Percentiles rank a stretch among this genome's conserved stretches.
phyloP scores from a whole-genome alignment of 2,329 filamentous ascomycete genomes.

The Cordyceps cateniannulata region DNA sequence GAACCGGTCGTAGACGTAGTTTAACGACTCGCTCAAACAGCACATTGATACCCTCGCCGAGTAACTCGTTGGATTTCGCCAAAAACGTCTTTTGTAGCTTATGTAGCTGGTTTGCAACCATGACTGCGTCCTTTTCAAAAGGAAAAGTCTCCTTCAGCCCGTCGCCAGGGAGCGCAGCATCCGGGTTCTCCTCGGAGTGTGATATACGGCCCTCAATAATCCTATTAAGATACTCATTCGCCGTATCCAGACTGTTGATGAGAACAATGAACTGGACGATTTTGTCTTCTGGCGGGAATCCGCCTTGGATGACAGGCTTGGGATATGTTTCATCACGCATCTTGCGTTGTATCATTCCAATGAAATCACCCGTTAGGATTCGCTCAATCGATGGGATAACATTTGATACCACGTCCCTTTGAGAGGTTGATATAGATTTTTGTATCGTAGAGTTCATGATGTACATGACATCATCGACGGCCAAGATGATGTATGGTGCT shows the following conservation, averaged over 20 bases:
- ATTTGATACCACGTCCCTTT: constrained; percentile 68
- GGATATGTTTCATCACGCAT: constrained; percentile 97
- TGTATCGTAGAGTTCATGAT: constrained; percentile 91
- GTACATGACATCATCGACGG: constrained; percentile 98
- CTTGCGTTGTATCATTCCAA: constrained; percentile 94
- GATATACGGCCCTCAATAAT: constrained; percentile 68
- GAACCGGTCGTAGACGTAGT: constrained; percentile 72
- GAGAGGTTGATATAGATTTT: constrained; percentile 78
- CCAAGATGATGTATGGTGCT: constrained; percentile 85
- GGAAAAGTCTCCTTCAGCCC: constrained; percentile 65
- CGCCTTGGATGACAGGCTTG: constrained; percentile 68
- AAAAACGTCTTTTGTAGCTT: constrained; percentile 67
- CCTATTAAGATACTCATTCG: constrained; percentile 81
- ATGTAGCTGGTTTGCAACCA: constrained; percentile 62
- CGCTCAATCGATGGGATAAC: constrained; percentile 74
- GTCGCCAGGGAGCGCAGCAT: constrained; percentile 31
- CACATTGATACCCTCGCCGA: constrained; percentile 77
- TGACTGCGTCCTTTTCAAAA: constrained; percentile 66
- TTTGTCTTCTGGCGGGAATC: constrained; percentile 78
- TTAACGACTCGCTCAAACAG: constrained; percentile 85
- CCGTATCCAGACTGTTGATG: constrained; percentile 91
- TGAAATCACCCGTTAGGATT: constrained; percentile 81
- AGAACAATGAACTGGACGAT: constrained; percentile 86
- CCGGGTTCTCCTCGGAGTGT: constrained; percentile 30
- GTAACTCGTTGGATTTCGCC: constrained; percentile 71